Conservation (phyloP, 2,329 filamentous ascomycete species). For the Penicillium sclerotiorum region DNA sequence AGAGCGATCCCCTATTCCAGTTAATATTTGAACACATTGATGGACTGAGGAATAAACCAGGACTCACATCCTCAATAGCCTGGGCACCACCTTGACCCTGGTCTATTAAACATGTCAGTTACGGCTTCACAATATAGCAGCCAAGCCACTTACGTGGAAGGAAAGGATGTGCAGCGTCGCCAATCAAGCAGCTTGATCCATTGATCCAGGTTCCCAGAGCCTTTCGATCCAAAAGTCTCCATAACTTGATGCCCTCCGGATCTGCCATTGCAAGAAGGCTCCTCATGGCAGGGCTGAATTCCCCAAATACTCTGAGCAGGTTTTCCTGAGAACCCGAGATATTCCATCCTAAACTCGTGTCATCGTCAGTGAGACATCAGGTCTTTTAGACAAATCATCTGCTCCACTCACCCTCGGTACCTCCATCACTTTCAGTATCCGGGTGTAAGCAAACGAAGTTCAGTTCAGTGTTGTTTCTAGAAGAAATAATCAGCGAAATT, state of each 20-base stretch:
- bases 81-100: conserved; percentile 63
- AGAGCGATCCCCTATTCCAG: conserved; percentile 47
- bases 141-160: conserved; percentile 50
- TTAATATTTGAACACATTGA: not conserved
- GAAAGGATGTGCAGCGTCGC: conserved; percentile 69
- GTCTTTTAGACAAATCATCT: too few species aligned
- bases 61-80: conserved; percentile 64
- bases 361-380: not conserved
- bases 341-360: not conserved
- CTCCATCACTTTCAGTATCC: conserved; percentile 45
- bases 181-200: conserved; percentile 58
- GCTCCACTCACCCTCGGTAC: conserved; percentile 12
- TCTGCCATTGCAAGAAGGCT: conserved; percentile 39
- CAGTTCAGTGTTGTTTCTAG: conserved; percentile 41
- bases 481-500: not conserved
- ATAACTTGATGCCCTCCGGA: conserved; percentile 52
- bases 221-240: conserved; percentile 64
- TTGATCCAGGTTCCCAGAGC: conserved; percentile 57
- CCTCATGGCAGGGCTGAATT: conserved; percentile 44
- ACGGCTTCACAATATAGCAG: not conserved
- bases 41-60: not conserved
- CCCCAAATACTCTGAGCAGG: conserved; percentile 19
- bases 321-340: conserved; percentile 5
- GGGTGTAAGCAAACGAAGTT: conserved; percentile 57
- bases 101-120: conserved; percentile 25